Evolutionary conservation across 805 yeast species (phyloP), one percentile per base, ranked within the genome.

Genomic region (Tetrapisispora pingtungensis): DNA sequence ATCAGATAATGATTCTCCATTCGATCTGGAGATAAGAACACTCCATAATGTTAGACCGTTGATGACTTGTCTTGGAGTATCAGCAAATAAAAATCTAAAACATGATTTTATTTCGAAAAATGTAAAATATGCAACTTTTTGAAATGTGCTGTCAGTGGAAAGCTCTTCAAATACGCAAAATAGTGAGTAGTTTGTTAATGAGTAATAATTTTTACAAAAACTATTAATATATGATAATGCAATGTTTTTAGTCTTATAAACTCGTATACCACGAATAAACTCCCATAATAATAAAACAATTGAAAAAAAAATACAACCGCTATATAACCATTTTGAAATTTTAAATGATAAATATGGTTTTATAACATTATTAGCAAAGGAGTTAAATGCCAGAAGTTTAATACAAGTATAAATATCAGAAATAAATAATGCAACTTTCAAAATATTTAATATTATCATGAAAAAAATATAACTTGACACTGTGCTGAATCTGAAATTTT

Each of bases 1-100:
- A 24, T 68, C 54, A 3, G 52, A 59, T 24, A 67, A 52, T 42
- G 70, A 61, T 20, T 45, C 39, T 28, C 46, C 46, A 7, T 55
- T 46, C 31, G 59, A 58, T 15, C 65, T 53, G 13, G 71, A 56
- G 3, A 59, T 48, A 17, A 74, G 56, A 4, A 73, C 75, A 2
- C 78, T 72, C 64, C 71, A 74, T 18, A 82, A 64, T 0, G 96
- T 85, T 52, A 84, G 67, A 24, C 88, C 83, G 57, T 87, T 87
- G 49, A 87, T 75, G 1, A 84, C 80, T 63, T 87, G 96, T 63
- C 96, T 77, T 20, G 96, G 96, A 15, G 88, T 73, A 52, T 87
- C 95, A 0, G 95, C 88, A 37, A 84, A 66, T 10, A 86, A 54
- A 51, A 86, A 72, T 37, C 76, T 66, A 13, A 83, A 54, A 51